Conservation (phyloP, 176 grass and related monocot genomes). For the Paspalum notatum region DNA sequence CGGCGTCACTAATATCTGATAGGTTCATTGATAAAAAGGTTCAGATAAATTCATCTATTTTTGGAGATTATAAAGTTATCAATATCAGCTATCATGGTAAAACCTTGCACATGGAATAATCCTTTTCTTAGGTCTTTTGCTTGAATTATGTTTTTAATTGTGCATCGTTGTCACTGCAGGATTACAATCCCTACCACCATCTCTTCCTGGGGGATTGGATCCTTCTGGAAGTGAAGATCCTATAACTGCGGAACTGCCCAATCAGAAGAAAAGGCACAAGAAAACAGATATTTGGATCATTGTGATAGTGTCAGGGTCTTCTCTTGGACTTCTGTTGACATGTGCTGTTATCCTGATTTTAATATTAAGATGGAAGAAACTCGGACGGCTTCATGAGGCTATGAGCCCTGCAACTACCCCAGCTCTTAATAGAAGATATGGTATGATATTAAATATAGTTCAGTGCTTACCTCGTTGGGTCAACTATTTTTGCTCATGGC, state of each 20-base stretch:
- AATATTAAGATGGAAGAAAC: conserved; percentile 60
- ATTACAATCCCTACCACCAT: conserved; percentile 62
- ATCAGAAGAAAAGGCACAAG: conserved; percentile 40
- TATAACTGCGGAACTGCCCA: conserved; percentile 60
- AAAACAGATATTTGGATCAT: conserved; percentile 83
- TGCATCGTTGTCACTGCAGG: conserved; percentile 53
- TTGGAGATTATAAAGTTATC: conserved; percentile 83
- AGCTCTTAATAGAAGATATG: conserved; percentile 69
- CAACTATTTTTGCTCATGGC: conserved; percentile 11
- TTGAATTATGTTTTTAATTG: conserved; percentile 14
- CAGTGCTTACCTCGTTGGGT: conserved; percentile 3
- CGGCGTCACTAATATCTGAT: conserved; percentile 73
- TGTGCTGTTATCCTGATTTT: conserved; percentile 59
- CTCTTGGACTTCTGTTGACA: conserved; percentile 58
- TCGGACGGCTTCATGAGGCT: conserved; percentile 43
- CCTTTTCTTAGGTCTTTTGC: conserved; percentile 2
- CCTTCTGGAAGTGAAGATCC: conserved; percentile 50
- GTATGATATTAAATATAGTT: conserved; percentile 40
- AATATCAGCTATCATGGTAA: conserved; percentile 90
- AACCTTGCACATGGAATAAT: conserved; percentile 22
- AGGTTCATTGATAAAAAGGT: conserved; percentile 85
- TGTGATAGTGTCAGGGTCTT: conserved; percentile 64
- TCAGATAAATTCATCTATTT: conserved; percentile 68
- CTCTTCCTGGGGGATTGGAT: conserved; percentile 46
- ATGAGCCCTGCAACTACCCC: conserved; percentile 50